These are phyloP conservation scores for Persicaria tinctoria DNA, from an alignment of 148 eudicot species.

Conservation along the genomic window DNA sequence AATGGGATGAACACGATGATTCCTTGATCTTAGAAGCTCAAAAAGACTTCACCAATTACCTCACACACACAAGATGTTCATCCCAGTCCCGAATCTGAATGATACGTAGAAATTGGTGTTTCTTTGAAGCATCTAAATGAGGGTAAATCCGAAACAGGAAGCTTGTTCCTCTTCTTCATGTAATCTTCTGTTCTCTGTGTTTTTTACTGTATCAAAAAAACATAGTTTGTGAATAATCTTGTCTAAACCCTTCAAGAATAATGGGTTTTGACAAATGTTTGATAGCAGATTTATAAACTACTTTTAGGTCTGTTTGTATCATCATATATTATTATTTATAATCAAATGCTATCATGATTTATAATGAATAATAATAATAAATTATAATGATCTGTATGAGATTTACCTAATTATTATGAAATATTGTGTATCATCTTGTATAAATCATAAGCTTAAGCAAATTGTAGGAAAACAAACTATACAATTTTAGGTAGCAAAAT, in stretches of 20 bases:
- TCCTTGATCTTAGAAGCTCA: slow-evolving; percentile 42
- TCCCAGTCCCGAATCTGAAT: neutral
- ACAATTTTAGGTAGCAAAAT: neutral
- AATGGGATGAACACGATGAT: slow-evolving; percentile 74
- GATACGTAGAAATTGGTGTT: neutral
- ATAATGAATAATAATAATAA: too few relatives aligned
- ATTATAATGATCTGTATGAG: too few relatives aligned
- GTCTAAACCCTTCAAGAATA: neutral
- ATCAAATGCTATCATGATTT: too few relatives aligned
- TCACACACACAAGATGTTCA: neutral
- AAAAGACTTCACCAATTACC: slow-evolving; percentile 39
- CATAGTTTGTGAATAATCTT: neutral
- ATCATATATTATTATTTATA: too few relatives aligned
- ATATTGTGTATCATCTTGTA: neutral
- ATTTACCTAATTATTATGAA: too few relatives aligned
- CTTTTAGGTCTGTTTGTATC: too few relatives aligned
- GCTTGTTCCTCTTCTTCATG: too few relatives aligned
- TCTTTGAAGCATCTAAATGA: neutral
- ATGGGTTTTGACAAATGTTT: neutral
- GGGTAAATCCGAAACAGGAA: too few relatives aligned
- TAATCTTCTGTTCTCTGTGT: too few relatives aligned
- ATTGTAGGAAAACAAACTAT: slow-evolving; percentile 5
- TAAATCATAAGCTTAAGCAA: neutral
- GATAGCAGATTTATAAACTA: too few relatives aligned
- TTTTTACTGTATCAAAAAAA: neutral